phyloP scores from a whole-genome alignment of 345 rosid species.

The Schrenkiella parvula region DNA sequence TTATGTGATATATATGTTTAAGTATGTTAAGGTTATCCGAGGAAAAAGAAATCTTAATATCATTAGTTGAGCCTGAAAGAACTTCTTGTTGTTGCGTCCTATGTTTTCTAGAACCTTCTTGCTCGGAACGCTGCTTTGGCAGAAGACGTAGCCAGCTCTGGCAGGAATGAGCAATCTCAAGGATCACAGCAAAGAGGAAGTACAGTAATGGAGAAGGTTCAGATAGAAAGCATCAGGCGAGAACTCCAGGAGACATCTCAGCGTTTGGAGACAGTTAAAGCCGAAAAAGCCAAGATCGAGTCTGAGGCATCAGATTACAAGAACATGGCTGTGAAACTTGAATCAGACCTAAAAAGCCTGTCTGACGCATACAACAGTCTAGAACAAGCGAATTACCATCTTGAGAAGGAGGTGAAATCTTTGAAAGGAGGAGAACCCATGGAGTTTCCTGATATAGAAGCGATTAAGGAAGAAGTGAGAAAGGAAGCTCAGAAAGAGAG shows the following conservation, averaged over 20 bases:
- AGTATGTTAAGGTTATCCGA: background rate
- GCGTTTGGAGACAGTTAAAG: constrained; percentile 62
- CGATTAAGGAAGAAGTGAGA: constrained; percentile 71
- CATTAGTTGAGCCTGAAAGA: background rate
- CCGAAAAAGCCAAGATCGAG: constrained; percentile 67
- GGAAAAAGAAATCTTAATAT: background rate
- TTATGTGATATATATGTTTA: background rate
- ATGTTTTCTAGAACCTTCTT: constrained; percentile 57
- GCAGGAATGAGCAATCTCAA: constrained; percentile 52
- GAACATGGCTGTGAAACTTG: constrained; percentile 69
- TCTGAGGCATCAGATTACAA: constrained; percentile 63
- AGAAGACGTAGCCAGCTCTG: constrained; percentile 71
- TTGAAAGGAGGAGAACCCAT: constrained; percentile 54
- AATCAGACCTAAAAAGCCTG: constrained; percentile 77
- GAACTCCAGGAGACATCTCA: constrained; percentile 83
- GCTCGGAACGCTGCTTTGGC: constrained; percentile 84
- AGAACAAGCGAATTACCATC: constrained; percentile 72
- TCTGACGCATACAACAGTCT: constrained; percentile 92
- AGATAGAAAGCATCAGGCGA: constrained; percentile 61
- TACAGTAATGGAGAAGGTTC: constrained; percentile 61
- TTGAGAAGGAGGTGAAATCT: constrained; percentile 73
- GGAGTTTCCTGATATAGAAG: constrained; percentile 50
- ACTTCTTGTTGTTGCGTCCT: background rate
- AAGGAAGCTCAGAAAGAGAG: constrained; percentile 97
- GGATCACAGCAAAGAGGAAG: constrained; percentile 47